Evolutionary conservation across 2,329 filamentous ascomycete species (phyloP), one percentile per base, ranked within the genome.

Genomic region (Calonectria leucothoes): DNA sequence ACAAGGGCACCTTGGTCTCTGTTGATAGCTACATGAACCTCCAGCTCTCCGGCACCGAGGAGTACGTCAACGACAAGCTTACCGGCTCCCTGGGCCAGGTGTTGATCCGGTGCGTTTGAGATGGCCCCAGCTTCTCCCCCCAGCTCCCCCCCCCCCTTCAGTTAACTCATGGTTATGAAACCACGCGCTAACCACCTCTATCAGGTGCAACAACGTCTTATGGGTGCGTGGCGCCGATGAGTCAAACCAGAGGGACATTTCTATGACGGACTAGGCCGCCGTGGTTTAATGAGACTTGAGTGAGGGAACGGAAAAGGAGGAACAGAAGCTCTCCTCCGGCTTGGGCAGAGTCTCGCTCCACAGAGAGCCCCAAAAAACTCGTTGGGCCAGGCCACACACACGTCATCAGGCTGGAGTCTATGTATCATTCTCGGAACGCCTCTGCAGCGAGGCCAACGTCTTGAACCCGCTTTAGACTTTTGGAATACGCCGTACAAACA

Each of bases 21-120:
- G 94, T 98, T 82, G 97, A 99, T 88, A 95, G 94, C 83, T 99
- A 99, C 89, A 98, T 99, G 96, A 99, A 99, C 88, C 93, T 99
- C 77, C 95, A 98, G 87, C 91, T 99, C 76, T 92, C 93, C 78
- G 93, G 94, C 81, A 96, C 96, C 66, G 94, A 98, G 86, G 97
- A 99, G 86, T 98, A 93, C 86, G 94, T 98, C 82, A 92, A 95
- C 83, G 93, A 95, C 79, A 94, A 97, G 90, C 93, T 92, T 84
- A 95, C 94, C 42, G 96, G 95, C 71, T 91, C 91, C 63, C 87
- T 99, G 77, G 97, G 97, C 8, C 94, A 98, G 86, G 96, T 99
- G 57, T 86, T 99, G 81, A 98, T 99, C 82, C 90, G 96, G 94
- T 97, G 86, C 74, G 88, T 81, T 66, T 33, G 8, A 55, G 49